Evolutionary conservation across 768 basidiomycete genomes (phyloP).

Genomic region (Austroboletus festivus): DNA sequence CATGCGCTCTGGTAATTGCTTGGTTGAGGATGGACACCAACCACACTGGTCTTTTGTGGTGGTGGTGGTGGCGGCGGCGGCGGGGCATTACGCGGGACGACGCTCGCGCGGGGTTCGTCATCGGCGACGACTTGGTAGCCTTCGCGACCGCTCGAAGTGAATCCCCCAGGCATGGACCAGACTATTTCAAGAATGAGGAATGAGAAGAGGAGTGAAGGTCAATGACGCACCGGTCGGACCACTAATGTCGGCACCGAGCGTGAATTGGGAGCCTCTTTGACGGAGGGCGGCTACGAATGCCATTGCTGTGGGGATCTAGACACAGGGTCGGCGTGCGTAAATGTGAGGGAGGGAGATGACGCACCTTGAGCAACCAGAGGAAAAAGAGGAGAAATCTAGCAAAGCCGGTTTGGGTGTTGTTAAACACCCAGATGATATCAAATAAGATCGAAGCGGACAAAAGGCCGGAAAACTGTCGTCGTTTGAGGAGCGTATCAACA

Average conservation of each 20-base stretch:
- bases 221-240: conserved; percentile 58
- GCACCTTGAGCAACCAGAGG: conserved; percentile 56
- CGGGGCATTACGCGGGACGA: conserved; percentile 12
- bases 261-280: conserved; percentile 55
- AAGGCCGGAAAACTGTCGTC: conserved; percentile 62
- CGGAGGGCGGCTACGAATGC: conserved; percentile 51
- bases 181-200: conserved; percentile 38
- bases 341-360: background rate
- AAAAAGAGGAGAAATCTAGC: conserved; percentile 52
- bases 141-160: conserved; percentile 49
- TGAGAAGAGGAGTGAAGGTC: too few relatives aligned
- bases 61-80: conserved; percentile 10
- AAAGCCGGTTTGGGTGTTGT: conserved; percentile 53
- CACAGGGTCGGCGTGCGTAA: background rate
- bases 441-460: conserved; percentile 59
- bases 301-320: conserved; percentile 58
- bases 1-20: conserved; percentile 28
- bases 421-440: conserved; percentile 70
- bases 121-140: conserved; percentile 61
- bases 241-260: conserved; percentile 46
- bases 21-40: conserved; percentile 10
- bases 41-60: conserved; percentile 16
- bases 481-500: too few relatives aligned
- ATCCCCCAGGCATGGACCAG: conserved; percentile 78
- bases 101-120: conserved; percentile 33